phyloP scores from a whole-genome alignment of 129 eudicot species.

The Cynara cardunculus region DNA sequence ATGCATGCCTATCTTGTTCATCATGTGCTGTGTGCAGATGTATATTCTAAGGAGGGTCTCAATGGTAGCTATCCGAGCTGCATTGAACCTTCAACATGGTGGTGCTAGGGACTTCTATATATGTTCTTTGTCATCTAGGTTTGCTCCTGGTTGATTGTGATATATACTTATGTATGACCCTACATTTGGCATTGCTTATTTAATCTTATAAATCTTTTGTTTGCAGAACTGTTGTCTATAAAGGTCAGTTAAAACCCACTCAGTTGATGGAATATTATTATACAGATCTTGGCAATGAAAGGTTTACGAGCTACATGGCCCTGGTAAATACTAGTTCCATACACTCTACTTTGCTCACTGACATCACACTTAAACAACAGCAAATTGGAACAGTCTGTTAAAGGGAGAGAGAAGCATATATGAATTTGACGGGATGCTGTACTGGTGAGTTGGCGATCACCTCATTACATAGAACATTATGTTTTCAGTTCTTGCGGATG shows the following conservation, averaged over 20 bases:
- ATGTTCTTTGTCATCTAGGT: constrained; percentile 98
- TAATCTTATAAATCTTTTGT: background rate
- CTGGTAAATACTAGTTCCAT: constrained; percentile 88
- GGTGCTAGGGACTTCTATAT: constrained; percentile 84
- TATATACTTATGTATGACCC: background rate
- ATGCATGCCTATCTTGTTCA: constrained; percentile 10
- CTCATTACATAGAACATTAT: constrained; percentile 70
- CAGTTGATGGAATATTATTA: constrained; percentile 86
- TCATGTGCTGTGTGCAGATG: constrained; percentile 48
- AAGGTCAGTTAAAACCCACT: constrained; percentile 96
- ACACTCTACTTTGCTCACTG: constrained; percentile 59
- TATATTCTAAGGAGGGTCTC: constrained; percentile 94
- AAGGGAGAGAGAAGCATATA: constrained; percentile 77
- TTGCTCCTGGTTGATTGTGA: constrained; percentile 7
- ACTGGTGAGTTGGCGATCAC: constrained; percentile 85
- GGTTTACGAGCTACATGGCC: constrained; percentile 99
- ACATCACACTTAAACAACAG: constrained; percentile 94
- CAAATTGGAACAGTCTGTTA: constrained; percentile 79
- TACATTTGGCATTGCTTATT: background rate
- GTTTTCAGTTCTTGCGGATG: constrained; percentile 50
- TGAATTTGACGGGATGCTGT: constrained; percentile 79
- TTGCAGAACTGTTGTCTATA: constrained; percentile 91
- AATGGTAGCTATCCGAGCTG: constrained; percentile 96
- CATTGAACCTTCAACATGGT: constrained; percentile 95
- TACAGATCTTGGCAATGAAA: constrained; percentile 97